A percentile compares a stretch with the other conserved stretches of the same genome.
phyloP scores from a whole-genome alignment of 2,329 filamentous ascomycete genomes.

The Fusarium napiforme region DNA sequence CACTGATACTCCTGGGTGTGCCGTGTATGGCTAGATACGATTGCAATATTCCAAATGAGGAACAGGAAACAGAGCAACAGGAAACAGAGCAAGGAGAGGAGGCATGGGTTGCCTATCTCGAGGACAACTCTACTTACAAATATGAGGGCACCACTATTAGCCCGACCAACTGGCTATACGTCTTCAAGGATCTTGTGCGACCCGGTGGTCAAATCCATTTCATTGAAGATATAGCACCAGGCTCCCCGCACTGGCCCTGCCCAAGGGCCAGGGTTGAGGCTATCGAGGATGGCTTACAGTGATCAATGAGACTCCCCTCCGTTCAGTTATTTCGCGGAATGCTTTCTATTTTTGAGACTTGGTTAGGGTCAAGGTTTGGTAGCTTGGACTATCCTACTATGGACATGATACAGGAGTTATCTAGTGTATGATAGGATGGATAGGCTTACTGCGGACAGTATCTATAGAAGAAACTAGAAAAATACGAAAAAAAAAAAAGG shows the following conservation, averaged over 20 bases:
- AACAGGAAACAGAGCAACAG: no score
- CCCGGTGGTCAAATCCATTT: constrained; percentile 6
- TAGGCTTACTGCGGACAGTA: background rate
- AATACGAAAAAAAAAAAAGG: fast-evolving
- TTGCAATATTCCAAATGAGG: fast-evolving
- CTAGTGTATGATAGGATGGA: background rate
- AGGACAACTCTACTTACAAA: background rate
- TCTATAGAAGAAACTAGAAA: background rate
- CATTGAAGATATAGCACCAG: background rate
- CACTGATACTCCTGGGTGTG: background rate
- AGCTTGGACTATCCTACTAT: background rate
- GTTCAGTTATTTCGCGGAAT: background rate
- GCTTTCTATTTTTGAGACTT: no score
- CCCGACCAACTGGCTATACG: background rate
- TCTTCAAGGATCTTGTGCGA: background rate
- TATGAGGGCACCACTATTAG: no score
- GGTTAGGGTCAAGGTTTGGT: background rate
- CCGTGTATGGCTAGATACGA: background rate
- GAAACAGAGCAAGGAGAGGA: background rate
- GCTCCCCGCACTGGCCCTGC: background rate
- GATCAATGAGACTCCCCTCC: background rate
- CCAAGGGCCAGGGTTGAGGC: background rate
- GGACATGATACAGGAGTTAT: background rate
- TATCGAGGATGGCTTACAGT: background rate
- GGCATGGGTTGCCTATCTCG: background rate